A percentile compares a stretch with the other conserved stretches of the same genome.
phyloP scores from a whole-genome alignment of 2,329 filamentous ascomycete species.

The Talaromyces piceae region DNA sequence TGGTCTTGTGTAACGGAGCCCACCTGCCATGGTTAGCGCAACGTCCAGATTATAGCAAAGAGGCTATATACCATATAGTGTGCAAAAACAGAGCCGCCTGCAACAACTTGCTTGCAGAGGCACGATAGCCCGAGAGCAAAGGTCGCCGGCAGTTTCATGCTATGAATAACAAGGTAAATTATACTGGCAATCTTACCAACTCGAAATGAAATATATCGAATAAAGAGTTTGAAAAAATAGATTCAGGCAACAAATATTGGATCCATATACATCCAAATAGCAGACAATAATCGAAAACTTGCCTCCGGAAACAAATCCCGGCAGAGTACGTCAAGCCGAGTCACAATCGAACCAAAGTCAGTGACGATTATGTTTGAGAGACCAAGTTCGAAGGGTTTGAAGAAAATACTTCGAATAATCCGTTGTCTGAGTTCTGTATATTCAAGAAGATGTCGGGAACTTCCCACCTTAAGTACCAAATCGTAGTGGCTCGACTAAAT shows the following conservation, averaged over 20 bases:
- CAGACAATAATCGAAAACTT: neutral
- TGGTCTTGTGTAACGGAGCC: constrained; percentile 13
- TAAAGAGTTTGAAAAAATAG: neutral
- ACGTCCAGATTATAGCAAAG: neutral
- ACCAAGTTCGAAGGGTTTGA: neutral
- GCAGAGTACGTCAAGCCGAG: neutral
- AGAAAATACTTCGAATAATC: too few species aligned
- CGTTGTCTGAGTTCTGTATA: too few species aligned
- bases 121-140: neutral
- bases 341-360: neutral
- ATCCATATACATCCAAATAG: neutral
- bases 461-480: too few species aligned
- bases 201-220: neutral
- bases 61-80: constrained; percentile 11
- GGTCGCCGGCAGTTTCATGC: neutral
- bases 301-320: neutral
- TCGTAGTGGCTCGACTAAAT: too few species aligned
- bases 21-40: constrained; percentile 11
- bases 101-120: constrained; percentile 2
- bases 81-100: constrained; percentile 8
- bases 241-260: neutral
- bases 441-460: too few species aligned
- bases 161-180: too few species aligned
- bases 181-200: too few species aligned
- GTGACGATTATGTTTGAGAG: neutral